Percentiles rank a stretch among this genome's conserved stretches.
phyloP scores from a whole-genome alignment of 2,329 filamentous ascomycete genomes.

The Claviceps cyperi region DNA sequence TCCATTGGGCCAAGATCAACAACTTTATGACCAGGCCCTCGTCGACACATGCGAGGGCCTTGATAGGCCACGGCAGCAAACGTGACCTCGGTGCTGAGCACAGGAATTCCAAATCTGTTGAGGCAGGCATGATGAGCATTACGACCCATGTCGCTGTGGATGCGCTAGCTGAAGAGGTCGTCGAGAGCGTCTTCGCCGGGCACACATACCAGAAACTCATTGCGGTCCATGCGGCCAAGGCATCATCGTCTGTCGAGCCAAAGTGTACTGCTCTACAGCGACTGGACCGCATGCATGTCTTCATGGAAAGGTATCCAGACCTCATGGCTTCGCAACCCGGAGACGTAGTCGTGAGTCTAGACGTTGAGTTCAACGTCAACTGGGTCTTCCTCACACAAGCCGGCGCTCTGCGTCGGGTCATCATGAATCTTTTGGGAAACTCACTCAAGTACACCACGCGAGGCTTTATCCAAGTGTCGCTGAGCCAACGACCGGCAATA shows the following conservation, averaged over 20 bases:
- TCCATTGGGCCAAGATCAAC: constrained; percentile 42
- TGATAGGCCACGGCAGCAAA: neutral
- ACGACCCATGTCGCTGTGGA: constrained; percentile 20
- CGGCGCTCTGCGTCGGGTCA: constrained; percentile 35
- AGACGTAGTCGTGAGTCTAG: constrained; percentile 15
- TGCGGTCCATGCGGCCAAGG: constrained; percentile 6
- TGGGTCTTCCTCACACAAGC: constrained; percentile 44
- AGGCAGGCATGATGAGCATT: constrained; percentile 8
- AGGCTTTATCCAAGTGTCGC: constrained; percentile 15
- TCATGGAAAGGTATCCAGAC: constrained; percentile 12
- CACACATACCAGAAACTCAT: constrained; percentile 23
- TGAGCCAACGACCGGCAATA: constrained; percentile 12
- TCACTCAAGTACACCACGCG: constrained; percentile 43
- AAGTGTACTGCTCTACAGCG: constrained; percentile 7
- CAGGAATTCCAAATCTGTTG: constrained; percentile 1
- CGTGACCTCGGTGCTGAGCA: constrained; percentile 1
- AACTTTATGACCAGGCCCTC: constrained; percentile 12
- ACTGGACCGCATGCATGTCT: constrained; percentile 26
- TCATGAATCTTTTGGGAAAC: constrained; percentile 51
- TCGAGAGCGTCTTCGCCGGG: constrained; percentile 32
- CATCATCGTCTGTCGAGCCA: neutral
- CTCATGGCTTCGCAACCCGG: constrained; percentile 7
- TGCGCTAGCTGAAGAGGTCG: constrained; percentile 28
- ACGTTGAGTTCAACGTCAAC: constrained; percentile 33
- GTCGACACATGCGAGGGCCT: neutral